Conservation (phyloP, 2,329 filamentous ascomycete species). For the Exophiala phaeomuriformis region DNA sequence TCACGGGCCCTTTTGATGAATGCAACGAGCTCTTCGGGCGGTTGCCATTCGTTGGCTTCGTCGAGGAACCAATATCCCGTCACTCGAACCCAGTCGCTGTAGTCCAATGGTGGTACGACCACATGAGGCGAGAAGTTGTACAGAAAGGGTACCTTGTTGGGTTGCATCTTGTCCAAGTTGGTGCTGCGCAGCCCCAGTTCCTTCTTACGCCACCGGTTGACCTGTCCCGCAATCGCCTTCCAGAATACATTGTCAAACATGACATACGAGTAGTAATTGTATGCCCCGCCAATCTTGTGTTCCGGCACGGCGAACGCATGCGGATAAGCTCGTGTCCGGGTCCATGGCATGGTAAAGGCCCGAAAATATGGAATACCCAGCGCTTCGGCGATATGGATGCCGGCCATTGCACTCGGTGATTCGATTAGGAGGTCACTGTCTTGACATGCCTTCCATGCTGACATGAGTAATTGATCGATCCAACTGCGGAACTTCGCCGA, state of each 20-base stretch:
- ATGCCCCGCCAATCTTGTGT: conserved; percentile 87
- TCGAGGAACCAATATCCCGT: conserved; percentile 98
- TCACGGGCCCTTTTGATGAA: conserved; percentile 78
- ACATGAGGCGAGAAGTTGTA: conserved; percentile 96
- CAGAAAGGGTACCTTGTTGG: conserved; percentile 94
- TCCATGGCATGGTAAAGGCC: conserved; percentile 99
- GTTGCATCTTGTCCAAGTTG: conserved; percentile 80
- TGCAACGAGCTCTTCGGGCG: conserved; percentile 64
- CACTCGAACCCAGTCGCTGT: conserved; percentile 93
- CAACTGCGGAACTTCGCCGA: conserved; percentile 85
- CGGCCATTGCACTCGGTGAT: conserved; percentile 92
- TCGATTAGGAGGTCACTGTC: conserved; percentile 87
- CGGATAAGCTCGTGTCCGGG: conserved; percentile 86
- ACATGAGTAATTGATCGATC: conserved; percentile 79
- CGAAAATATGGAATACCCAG: conserved; percentile 91
- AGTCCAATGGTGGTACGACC: conserved; percentile 89
- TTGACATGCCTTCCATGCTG: conserved; percentile 76
- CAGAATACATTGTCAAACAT: conserved; percentile 97
- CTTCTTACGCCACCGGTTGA: conserved; percentile 87
- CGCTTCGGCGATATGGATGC: conserved; percentile 94
- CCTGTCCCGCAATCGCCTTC: conserved; percentile 82
- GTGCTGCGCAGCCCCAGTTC: conserved; percentile 72
- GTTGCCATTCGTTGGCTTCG: conserved; percentile 59
- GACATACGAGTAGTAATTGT: conserved; percentile 91
- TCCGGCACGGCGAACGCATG: conserved; percentile 93